These are phyloP conservation scores for Colletotrichum sp. DNA, from an alignment of 2,329 filamentous ascomycete species.

Conservation along the genomic window DNA sequence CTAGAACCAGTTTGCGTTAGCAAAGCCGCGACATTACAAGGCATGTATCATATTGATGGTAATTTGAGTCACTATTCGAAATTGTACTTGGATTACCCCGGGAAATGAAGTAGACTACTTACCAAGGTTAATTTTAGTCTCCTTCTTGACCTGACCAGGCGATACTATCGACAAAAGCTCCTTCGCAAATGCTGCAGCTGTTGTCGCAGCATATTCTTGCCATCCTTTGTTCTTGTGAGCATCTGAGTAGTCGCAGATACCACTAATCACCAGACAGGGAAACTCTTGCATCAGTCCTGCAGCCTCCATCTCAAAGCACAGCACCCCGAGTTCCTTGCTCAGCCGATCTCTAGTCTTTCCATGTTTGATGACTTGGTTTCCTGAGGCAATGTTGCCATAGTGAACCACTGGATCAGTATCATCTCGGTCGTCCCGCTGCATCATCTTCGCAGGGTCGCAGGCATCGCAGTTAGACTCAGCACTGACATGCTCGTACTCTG, in stretches of 20 bases:
- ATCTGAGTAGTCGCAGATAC: conserved; percentile 35
- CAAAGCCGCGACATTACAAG: no score
- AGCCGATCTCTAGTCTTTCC: conserved; percentile 8
- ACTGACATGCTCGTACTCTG: neutral
- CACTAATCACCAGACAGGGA: conserved; percentile 28
- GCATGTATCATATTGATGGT: no score
- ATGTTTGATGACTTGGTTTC: conserved; percentile 24
- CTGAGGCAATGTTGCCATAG: conserved; percentile 27
- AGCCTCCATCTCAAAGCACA: conserved; percentile 27
- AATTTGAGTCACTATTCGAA: no score
- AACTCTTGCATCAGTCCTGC: conserved; percentile 23
- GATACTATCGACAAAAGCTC: neutral
- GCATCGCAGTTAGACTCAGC: neutral
- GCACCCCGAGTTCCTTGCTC: neutral
- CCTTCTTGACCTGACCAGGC: neutral
- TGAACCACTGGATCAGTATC: conserved; percentile 18
- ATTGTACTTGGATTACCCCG: no score
- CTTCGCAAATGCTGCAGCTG: conserved; percentile 26
- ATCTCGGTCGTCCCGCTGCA: neutral
- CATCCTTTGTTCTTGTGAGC: conserved; percentile 28
- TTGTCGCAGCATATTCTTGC: conserved; percentile 26
- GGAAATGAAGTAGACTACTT: neutral
- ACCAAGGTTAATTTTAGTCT: neutral
- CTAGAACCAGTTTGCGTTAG: no score
- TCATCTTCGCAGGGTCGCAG: neutral